A percentile compares a stretch with the other conserved stretches of the same genome.
phyloP scores from a whole-genome alignment of 257 asterid species.

The Solanum rostratum region DNA sequence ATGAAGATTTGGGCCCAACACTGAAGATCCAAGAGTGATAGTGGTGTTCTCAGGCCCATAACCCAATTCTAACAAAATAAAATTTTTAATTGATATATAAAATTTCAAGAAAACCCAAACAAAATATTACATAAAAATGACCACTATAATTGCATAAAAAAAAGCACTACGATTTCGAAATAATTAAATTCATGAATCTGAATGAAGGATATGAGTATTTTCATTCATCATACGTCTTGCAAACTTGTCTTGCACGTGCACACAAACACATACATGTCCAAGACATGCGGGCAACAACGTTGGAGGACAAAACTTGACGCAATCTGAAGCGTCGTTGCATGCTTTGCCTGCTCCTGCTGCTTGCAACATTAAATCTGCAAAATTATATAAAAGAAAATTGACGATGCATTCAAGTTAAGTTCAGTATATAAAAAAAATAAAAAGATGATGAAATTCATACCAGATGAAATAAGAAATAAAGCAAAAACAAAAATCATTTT shows the following conservation, averaged over 20 bases:
- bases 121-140: not conserved
- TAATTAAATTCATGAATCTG: not conserved
- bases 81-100: no score
- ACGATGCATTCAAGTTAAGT: no score
- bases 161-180: not conserved
- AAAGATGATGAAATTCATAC: not conserved
- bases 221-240: not conserved
- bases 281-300: not conserved
- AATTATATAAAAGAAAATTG: not conserved
- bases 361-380: not conserved
- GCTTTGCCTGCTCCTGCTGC: not conserved
- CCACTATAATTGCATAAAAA: not conserved
- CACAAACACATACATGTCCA: not conserved
- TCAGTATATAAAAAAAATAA: not conserved
- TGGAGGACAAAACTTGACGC: not conserved
- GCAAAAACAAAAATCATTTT: not conserved
- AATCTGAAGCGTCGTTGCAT: not conserved
- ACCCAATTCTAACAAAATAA: not conserved
- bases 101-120: not conserved
- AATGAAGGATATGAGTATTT: not conserved
- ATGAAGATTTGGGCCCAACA: not conserved
- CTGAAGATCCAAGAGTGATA: not conserved
- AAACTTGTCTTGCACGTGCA: not conserved
- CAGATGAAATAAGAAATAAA: not conserved
- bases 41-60: not conserved